phyloP scores from a whole-genome alignment of 2,329 filamentous ascomycete genomes.

The Ophiocordyceps camponoti-leonardi region DNA sequence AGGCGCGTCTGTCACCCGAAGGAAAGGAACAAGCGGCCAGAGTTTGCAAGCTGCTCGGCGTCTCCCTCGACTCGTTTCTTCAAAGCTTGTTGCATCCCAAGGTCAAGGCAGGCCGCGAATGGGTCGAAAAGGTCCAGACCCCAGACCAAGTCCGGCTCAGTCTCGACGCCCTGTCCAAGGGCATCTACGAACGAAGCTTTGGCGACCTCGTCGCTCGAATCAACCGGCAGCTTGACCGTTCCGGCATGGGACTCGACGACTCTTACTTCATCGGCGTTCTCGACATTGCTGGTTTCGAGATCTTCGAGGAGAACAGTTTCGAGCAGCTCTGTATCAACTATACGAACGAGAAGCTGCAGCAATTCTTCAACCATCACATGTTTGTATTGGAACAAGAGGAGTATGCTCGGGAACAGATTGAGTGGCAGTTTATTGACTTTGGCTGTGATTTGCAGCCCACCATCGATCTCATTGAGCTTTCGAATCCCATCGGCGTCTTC shows the following conservation, averaged over 20 bases:
- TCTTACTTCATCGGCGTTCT: slow-evolving; percentile 94
- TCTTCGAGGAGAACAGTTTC: slow-evolving; percentile 96
- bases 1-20: slow-evolving; percentile 66
- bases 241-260: slow-evolving; percentile 67
- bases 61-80: slow-evolving; percentile 69
- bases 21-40: slow-evolving; percentile 58
- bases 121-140: slow-evolving; percentile 97
- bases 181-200: slow-evolving; percentile 93
- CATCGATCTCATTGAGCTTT: slow-evolving; percentile 88
- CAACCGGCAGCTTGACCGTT: slow-evolving; percentile 81
- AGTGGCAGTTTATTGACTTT: slow-evolving; percentile 99
- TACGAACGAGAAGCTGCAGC: slow-evolving; percentile 96
- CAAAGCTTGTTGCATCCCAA: slow-evolving; percentile 80
- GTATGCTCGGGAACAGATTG: slow-evolving; percentile 91
- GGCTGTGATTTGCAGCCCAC: slow-evolving; percentile 93
- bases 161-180: slow-evolving; percentile 84
- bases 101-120: slow-evolving; percentile 90
- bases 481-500: slow-evolving; percentile 97
- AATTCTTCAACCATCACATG: slow-evolving; percentile 99
- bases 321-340: slow-evolving; percentile 99
- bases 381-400: slow-evolving; percentile 98
- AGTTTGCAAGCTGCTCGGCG: slow-evolving; percentile 71
- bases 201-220: slow-evolving; percentile 84
- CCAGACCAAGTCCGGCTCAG: slow-evolving; percentile 86
- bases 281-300: slow-evolving; percentile 98